These are phyloP conservation scores for Meyerozyma elateridarum DNA, from an alignment of 1,139 yeast genomes.

Conservation along the genomic window DNA sequence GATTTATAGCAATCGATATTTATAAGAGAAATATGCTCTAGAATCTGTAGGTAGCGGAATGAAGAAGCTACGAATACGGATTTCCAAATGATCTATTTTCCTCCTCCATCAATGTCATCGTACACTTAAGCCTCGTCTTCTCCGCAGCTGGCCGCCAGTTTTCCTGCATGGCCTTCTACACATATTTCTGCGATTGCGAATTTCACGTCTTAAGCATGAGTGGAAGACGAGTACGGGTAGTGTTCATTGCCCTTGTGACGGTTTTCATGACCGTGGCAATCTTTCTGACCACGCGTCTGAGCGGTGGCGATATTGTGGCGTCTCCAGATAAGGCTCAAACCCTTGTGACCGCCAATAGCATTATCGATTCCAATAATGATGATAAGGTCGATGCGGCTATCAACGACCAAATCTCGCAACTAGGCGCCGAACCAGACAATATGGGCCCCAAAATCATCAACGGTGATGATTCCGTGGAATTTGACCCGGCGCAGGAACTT, in stretches of 20 bases:
- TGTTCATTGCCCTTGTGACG: constrained; percentile 1
- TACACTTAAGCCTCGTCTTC: no score
- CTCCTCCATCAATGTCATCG: no score
- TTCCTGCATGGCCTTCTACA: no score
- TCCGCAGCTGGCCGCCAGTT: no score
- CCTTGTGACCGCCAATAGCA: constrained; percentile 10
- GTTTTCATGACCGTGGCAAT: constrained; percentile 1
- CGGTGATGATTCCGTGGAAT: constrained; percentile 26
- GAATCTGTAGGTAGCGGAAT: no score
- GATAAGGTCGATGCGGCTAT: constrained; percentile 38
- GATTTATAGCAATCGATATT: constrained; percentile 9
- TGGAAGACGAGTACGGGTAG: background rate
- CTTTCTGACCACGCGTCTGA: background rate
- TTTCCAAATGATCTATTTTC: no score
- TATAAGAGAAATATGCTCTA: no score
- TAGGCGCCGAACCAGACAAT: constrained; percentile 9
- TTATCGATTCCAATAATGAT: constrained; percentile 32
- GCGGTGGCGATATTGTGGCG: background rate
- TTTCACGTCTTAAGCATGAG: background rate
- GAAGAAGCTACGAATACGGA: no score
- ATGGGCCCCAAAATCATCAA: no score
- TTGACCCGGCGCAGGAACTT: constrained; percentile 61
- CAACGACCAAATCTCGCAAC: constrained; percentile 33
- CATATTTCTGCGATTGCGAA: no score
- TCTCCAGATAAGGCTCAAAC: constrained; percentile 1